A percentile compares a stretch with the other conserved stretches of the same genome.
Conservation (phyloP, 225 moss, liverwort and hornwort genomes). For the Sphagnum contortum region DNA sequence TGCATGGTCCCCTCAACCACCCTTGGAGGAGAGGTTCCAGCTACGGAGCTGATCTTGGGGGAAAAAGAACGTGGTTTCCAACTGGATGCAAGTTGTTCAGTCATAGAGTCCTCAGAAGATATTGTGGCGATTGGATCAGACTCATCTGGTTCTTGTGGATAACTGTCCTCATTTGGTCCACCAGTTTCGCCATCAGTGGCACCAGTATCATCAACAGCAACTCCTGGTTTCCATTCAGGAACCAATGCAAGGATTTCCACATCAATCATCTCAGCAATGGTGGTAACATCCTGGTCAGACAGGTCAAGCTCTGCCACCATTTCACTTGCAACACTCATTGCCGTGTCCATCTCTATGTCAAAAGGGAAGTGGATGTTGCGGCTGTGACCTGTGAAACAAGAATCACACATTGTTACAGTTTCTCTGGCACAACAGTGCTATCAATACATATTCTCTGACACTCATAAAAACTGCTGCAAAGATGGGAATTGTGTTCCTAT, state of each 20-base stretch:
- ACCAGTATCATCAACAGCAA: slow-evolving; percentile 43
- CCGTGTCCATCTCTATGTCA: slow-evolving; percentile 80
- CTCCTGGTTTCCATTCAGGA: slow-evolving; percentile 82
- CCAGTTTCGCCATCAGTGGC: slow-evolving; percentile 31
- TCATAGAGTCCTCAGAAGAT: slow-evolving; percentile 45
- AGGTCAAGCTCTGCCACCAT: slow-evolving; percentile 97
- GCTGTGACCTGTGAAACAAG: slow-evolving; percentile 54
- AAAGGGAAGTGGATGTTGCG: slow-evolving; percentile 98
- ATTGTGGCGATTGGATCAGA: slow-evolving; percentile 28
- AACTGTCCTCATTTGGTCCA: slow-evolving; percentile 3
- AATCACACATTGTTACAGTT: not conserved
- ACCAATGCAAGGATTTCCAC: slow-evolving; percentile 86
- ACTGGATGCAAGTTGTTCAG: slow-evolving; percentile 37
- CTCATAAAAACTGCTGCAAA: not conserved
- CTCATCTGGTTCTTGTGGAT: slow-evolving; percentile 28
- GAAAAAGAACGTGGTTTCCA: slow-evolving; percentile 55
- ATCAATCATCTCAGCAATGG: slow-evolving; percentile 95
- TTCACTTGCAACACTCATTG: slow-evolving; percentile 97
- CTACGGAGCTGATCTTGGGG: slow-evolving; percentile 45
- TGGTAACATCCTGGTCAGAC: slow-evolving; percentile 88
- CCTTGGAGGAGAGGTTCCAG: slow-evolving; percentile 43
- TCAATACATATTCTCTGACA: not conserved
- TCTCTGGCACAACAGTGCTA: not conserved
- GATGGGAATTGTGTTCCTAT: no score
- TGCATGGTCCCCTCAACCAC: slow-evolving; percentile 53